Base-by-base conservation (phyloP, 345 rosid species). In the Diplotaxis tenuifolia region DNA sequence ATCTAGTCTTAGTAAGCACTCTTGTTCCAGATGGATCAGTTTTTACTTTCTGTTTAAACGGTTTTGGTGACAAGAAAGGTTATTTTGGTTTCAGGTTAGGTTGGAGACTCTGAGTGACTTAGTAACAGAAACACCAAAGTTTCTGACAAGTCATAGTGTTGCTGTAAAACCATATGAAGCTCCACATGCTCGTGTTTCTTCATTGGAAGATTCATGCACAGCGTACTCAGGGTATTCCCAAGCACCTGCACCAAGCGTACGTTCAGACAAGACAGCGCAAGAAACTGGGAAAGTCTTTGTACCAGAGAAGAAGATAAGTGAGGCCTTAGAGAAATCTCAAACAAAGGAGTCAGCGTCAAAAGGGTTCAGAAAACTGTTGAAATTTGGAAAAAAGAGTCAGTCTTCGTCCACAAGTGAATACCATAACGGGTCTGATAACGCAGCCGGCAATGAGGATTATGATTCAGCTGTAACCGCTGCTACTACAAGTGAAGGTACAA, bases 111-210 rank as follows among this genome's bases (percentile, higher is more conserved):
- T 52, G 57, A 79, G 70, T 72, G 68, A 72, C 71, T 21, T 67
- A 10, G 81, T 63, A 62, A 84, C 83, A 55, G 88, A 85, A 70
- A 62, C 76, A 29, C 79, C 81, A 55, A 82, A 83, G 56, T 49
- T 73, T 74, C 71, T 72, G 34, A 74, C 86, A 65, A 85, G 76
- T 59, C 74, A 70, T 11, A 53, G 54, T 60, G 61, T 50, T 75
- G 63, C 68, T 66, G 86, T 83, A 65, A 89, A 83, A 78, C 83
- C 88, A 67, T 87, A 86, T 82, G 83, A 79, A 73, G 85, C 96
- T 55, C 92, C 97, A 18, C 80, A 76, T 80, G 97, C 94, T 74
- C 85, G 92, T 9, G 79, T 82, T 73, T 95, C 97, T 79, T 95
- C 94, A 71, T 55, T 89, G 65, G 93, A 92, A 82, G 83, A 90